Conservation (phyloP, 176 grass and related monocot species). For the Eremochloa ophiuroides region DNA sequence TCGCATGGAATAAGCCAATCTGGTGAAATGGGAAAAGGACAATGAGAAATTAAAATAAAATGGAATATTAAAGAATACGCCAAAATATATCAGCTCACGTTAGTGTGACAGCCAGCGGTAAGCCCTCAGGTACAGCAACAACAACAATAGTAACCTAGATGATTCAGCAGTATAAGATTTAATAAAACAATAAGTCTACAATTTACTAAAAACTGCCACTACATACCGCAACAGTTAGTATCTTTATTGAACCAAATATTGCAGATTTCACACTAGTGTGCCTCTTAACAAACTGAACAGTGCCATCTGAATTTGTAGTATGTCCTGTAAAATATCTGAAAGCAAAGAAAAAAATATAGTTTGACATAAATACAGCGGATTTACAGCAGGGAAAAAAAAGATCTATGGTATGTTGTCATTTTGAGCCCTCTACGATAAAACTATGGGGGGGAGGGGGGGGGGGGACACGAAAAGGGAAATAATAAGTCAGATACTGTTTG, state of each 20-base stretch:
- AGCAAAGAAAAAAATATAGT: slow-evolving; percentile 11
- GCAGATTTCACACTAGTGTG: slow-evolving; percentile 69
- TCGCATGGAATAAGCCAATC: slow-evolving; percentile 92
- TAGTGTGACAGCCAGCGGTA: slow-evolving; percentile 90
- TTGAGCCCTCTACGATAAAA: background rate
- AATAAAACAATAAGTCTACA: background rate
- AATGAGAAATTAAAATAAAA: slow-evolving; percentile 30
- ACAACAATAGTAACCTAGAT: slow-evolving; percentile 90
- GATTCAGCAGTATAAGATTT: slow-evolving; percentile 18
- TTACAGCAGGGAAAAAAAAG: slow-evolving; percentile 13
- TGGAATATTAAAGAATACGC: background rate
- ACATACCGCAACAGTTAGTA: slow-evolving; percentile 91
- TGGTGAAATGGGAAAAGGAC: slow-evolving; percentile 26
- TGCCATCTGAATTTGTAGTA: slow-evolving; percentile 62
- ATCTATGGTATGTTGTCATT: no score
- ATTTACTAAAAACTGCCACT: slow-evolving; percentile 5
- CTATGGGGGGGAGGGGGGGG: background rate
- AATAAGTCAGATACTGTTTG: background rate
- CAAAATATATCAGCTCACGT: slow-evolving; percentile 53
- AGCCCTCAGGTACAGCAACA: slow-evolving; percentile 93
- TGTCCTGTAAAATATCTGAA: slow-evolving; percentile 93
- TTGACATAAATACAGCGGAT: background rate
- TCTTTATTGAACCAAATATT: slow-evolving; percentile 77
- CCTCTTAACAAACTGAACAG: slow-evolving; percentile 73
- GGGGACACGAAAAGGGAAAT: background rate